phyloP scores from a whole-genome alignment of 163 green algal species.

The Chlamydomonas reinhardtii region DNA sequence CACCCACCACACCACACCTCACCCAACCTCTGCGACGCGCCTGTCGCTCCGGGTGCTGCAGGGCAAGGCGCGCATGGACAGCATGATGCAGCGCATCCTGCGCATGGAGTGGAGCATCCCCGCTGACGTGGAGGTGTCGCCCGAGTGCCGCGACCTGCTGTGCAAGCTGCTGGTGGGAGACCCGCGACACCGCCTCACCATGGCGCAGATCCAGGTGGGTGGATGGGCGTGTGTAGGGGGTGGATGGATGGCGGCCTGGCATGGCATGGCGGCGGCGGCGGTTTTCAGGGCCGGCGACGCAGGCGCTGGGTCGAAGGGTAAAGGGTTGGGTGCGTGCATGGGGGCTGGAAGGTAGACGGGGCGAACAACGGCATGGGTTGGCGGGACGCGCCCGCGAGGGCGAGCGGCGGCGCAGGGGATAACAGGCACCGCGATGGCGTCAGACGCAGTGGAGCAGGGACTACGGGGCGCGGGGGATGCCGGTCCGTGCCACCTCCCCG shows the following conservation, averaged over 20 bases:
- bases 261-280: no score
- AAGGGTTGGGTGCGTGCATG: background rate
- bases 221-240: background rate
- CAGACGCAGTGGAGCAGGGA: no score
- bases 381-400: no score
- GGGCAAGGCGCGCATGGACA: slow-evolving; percentile 63
- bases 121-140: slow-evolving; percentile 78
- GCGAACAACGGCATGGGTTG: background rate
- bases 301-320: background rate
- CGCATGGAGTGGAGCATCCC: slow-evolving; percentile 91
- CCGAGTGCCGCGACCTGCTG: slow-evolving; percentile 82
- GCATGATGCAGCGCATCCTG: slow-evolving; percentile 87
- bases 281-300: no score
- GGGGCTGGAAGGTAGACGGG: background rate
- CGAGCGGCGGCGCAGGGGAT: no score
- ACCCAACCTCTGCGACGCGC: background rate
- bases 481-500: no score
- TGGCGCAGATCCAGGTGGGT: slow-evolving; percentile 74
- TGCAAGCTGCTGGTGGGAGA: slow-evolving; percentile 77
- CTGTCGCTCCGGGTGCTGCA: background rate
- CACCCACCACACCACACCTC: background rate
- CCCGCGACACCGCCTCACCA: slow-evolving; percentile 84
- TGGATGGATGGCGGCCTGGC: no score
- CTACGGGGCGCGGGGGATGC: no score
- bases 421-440: no score